A percentile compares a stretch with the other conserved stretches of the same genome.
These are phyloP conservation scores for Nyctanthes arbortristis DNA, from an alignment of 257 asterid genomes.

Conservation along the genomic window DNA sequence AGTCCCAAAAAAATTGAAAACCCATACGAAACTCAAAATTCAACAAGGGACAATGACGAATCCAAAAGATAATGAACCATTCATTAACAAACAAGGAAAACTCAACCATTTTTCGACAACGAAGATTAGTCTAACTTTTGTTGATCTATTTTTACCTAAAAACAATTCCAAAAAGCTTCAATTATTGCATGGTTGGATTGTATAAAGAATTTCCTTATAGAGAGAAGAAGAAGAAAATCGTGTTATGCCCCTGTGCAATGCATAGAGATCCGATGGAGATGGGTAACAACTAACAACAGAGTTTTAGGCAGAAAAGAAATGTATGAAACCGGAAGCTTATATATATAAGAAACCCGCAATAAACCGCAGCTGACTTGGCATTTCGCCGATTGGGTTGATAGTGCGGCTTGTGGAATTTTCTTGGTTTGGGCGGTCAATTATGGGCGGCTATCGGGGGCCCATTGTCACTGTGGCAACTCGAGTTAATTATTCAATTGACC, in stretches of 20 bases:
- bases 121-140: neutral
- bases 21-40: too few species aligned
- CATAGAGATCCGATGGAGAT: neutral
- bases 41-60: neutral
- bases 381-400: neutral
- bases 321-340: neutral
- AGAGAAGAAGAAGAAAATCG: neutral
- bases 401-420: conserved; percentile 20
- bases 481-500: too few species aligned
- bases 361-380: neutral
- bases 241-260: neutral
- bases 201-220: neutral
- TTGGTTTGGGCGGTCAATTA: conserved; percentile 30
- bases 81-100: too few species aligned
- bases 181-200: conserved; percentile 1
- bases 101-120: neutral
- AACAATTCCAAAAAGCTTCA: neutral
- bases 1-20: too few species aligned
- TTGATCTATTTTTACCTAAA: neutral
- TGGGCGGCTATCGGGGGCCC: conserved; percentile 28
- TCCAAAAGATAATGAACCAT: too few species aligned
- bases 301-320: neutral
- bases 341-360: conserved; percentile 1
- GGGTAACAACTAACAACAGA: conserved; percentile 1
- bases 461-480: conserved; percentile 11